Conservation (phyloP, 768 basidiomycete genomes). For the Gelatoporia subvermispora region DNA sequence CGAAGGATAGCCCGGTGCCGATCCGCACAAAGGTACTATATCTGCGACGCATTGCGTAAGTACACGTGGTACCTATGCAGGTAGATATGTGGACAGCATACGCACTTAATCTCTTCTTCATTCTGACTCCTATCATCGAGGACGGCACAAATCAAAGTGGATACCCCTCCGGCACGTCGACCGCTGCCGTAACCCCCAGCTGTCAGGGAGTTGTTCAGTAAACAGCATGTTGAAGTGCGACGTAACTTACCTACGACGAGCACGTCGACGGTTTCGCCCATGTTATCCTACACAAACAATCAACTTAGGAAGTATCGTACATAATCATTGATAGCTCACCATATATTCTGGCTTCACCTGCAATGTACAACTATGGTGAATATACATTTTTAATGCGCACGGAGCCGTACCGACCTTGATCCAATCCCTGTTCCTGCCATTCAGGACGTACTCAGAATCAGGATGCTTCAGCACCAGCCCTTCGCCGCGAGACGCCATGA, state of each 20-base stretch:
- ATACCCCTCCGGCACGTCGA: conserved; percentile 82
- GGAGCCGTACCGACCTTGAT: conserved; percentile 57
- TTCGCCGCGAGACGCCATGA: conserved; percentile 85
- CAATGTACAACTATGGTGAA: neutral
- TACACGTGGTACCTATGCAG: too few relatives aligned
- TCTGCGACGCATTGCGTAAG: conserved; percentile 56
- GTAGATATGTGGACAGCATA: neutral
- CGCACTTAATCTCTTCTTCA: conserved; percentile 63
- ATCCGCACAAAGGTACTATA: conserved; percentile 87
- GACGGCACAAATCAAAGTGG: conserved; percentile 85
- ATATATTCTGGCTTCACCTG: conserved; percentile 86
- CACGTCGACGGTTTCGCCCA: conserved; percentile 91
- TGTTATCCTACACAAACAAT: conserved; percentile 56
- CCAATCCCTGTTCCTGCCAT: conserved; percentile 89
- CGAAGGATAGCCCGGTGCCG: conserved; percentile 82
- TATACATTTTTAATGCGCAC: neutral
- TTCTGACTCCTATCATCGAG: conserved; percentile 62
- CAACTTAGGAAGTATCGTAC: neutral
- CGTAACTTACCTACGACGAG: conserved; percentile 74
- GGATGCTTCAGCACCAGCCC: conserved; percentile 91
- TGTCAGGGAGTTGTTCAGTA: conserved; percentile 27
- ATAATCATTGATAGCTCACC: conserved; percentile 35
- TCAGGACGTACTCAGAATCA: conserved; percentile 72
- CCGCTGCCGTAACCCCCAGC: conserved; percentile 88
- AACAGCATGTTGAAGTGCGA: neutral